Percentiles rank a stretch among this genome's conserved stretches.
These are phyloP conservation scores for Haberlea rhodopensis DNA, from an alignment of 257 asterid species.

Conservation along the genomic window DNA sequence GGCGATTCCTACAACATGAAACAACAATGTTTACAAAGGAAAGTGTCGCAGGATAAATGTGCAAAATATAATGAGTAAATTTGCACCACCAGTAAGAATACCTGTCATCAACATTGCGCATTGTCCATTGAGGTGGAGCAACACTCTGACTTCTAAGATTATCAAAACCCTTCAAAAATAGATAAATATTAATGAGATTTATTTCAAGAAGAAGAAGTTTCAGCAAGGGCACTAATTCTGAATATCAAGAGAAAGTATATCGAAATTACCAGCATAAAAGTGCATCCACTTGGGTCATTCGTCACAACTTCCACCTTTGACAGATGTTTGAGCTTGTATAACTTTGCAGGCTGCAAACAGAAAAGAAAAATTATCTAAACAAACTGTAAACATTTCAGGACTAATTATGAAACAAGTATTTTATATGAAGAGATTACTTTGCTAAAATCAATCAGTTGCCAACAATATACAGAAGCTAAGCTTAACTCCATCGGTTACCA, in stretches of 20 bases:
- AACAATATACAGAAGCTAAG: slow-evolving; percentile 16
- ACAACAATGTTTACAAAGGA: slow-evolving; percentile 20
- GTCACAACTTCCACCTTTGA: slow-evolving; percentile 89
- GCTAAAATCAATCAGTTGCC: slow-evolving; percentile 13
- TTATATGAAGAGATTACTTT: not conserved
- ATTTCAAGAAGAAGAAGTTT: slow-evolving; percentile 3
- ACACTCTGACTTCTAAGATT: slow-evolving; percentile 92
- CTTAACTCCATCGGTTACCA: slow-evolving; percentile 13
- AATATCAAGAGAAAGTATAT: not conserved
- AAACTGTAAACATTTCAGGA: slow-evolving; percentile 23
- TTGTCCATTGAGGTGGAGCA: slow-evolving; percentile 98
- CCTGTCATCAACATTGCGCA: slow-evolving; percentile 99
- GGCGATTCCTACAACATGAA: slow-evolving; percentile 64
- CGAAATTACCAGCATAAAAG: slow-evolving; percentile 78
- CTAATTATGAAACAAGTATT: not conserved
- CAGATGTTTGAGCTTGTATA: slow-evolving; percentile 95
- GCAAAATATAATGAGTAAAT: slow-evolving; percentile 11
- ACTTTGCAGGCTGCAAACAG: slow-evolving; percentile 64
- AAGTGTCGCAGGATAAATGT: slow-evolving; percentile 14
- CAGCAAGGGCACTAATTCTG: slow-evolving; percentile 5
- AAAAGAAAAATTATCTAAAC: slow-evolving; percentile 24
- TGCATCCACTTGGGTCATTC: slow-evolving; percentile 97
- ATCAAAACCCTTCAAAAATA: slow-evolving; percentile 74
- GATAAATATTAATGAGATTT: slow-evolving; percentile 27
- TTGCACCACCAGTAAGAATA: slow-evolving; percentile 27